Percentiles rank a stretch among this genome's conserved stretches.
Conservation (phyloP, 768 basidiomycete genomes). For the Sistotremastrum suecicum region DNA sequence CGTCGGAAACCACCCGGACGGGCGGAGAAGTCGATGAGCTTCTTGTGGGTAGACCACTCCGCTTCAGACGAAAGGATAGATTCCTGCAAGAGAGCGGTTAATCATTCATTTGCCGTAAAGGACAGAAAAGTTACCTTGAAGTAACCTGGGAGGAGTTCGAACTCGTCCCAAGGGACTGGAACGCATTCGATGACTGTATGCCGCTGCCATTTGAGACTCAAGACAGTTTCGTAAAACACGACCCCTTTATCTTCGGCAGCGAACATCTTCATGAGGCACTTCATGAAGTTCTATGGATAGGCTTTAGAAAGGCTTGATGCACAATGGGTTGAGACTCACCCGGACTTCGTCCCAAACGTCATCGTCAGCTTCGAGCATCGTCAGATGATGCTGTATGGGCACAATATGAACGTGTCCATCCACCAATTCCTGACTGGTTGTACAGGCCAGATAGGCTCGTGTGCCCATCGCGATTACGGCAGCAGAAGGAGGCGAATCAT, state of each 20-base stretch:
- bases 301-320: conserved; percentile 3
- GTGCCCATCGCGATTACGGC: conserved; percentile 87
- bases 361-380: conserved; percentile 86
- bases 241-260: conserved; percentile 88
- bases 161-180: conserved; percentile 81
- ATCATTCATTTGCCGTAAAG: not conserved
- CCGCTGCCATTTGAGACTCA: conserved; percentile 72
- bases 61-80: conserved; percentile 85
- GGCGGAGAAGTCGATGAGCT: conserved; percentile 84
- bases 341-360: conserved; percentile 95
- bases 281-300: conserved; percentile 53
- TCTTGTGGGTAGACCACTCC: conserved; percentile 98
- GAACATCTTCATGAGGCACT: conserved; percentile 92
- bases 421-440: conserved; percentile 75
- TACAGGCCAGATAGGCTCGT: conserved; percentile 82
- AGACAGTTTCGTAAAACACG: conserved; percentile 89
- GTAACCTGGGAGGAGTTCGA: conserved; percentile 79
- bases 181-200: conserved; percentile 93
- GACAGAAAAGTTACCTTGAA: conserved; percentile 51
- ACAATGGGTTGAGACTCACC: conserved; percentile 35
- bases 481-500: conserved; percentile 78
- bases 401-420: conserved; percentile 91
- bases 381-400: conserved; percentile 87
- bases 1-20: conserved; percentile 89
- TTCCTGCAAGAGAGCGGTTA: conserved; percentile 38